These are phyloP conservation scores for Nymphaea thermarum DNA, from an alignment of 164 flowering plant species.

Conservation along the genomic window DNA sequence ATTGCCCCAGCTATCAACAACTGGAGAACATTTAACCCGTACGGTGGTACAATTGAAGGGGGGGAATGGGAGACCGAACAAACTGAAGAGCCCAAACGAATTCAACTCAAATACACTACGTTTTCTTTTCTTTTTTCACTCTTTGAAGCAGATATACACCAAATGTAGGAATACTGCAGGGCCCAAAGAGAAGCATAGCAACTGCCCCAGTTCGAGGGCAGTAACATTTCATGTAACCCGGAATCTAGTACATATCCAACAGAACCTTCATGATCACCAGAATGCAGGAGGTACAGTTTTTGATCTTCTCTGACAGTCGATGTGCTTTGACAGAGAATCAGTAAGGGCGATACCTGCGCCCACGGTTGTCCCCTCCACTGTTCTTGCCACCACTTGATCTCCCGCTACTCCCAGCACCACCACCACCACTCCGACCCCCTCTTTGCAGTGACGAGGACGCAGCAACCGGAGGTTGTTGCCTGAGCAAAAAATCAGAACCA, in stretches of 20 bases:
- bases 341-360: conserved; percentile 12
- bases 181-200: too few species aligned
- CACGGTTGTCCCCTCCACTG: conserved; percentile 5
- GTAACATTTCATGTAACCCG: too few species aligned
- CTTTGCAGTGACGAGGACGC: conserved; percentile 3
- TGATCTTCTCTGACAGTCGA: too few species aligned
- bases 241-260: too few species aligned
- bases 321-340: conserved; percentile 3
- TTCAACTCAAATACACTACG: neutral
- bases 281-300: too few species aligned
- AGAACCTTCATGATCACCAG: too few species aligned
- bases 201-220: too few species aligned
- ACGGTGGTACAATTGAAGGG: neutral
- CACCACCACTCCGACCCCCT: conserved; percentile 5
- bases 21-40: neutral
- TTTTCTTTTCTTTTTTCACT: too few species aligned
- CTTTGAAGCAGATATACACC: neutral
- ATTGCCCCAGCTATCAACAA: too few species aligned
- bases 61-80: neutral
- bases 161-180: neutral
- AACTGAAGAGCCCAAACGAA: neutral
- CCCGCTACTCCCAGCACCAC: neutral
- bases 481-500: neutral
- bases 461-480: conserved; percentile 10
- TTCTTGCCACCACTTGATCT: conserved; percentile 9